These are phyloP conservation scores for Aspergillus diversus DNA, from an alignment of 495 filamentous ascomycete species.

Conservation along the genomic window DNA sequence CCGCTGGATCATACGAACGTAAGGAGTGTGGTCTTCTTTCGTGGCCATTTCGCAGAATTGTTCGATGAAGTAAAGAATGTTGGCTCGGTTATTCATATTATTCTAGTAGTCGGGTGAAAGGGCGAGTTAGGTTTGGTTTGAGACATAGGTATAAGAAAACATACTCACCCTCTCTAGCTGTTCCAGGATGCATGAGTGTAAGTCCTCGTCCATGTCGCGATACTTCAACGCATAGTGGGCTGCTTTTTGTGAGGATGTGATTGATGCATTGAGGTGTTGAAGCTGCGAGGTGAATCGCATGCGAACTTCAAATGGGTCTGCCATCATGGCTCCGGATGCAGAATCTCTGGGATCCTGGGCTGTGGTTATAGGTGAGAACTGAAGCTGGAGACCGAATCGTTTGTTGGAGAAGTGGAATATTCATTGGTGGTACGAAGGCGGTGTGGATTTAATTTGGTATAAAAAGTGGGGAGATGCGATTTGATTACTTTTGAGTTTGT, in stretches of 20 bases:
- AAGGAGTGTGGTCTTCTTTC: constrained; percentile 72
- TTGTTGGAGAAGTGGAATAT: constrained; percentile 1
- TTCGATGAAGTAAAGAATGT: constrained; percentile 99
- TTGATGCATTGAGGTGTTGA: constrained; percentile 84
- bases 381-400: neutral
- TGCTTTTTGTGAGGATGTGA: constrained; percentile 86
- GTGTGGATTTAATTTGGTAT: constrained; percentile 22
- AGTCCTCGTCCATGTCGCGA: constrained; percentile 90
- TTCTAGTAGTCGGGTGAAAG: constrained; percentile 53
- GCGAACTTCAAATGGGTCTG: constrained; percentile 96
- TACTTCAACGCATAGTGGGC: constrained; percentile 94
- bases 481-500: neutral
- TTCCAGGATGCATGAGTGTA: constrained; percentile 96
- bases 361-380: neutral
- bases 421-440: constrained; percentile 8
- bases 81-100: constrained; percentile 94
- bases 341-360: neutral
- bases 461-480: constrained; percentile 21
- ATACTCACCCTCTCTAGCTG: constrained; percentile 77
- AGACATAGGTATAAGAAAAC: neutral
- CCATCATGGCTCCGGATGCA: constrained; percentile 56
- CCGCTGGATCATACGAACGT: constrained; percentile 89
- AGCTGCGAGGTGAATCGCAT: constrained; percentile 93
- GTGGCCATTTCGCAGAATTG: constrained; percentile 86
- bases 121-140: neutral